Base-by-base conservation (phyloP, 2,329 filamentous ascomycete genomes). In the Rhytidhysteron rufulum region DNA sequence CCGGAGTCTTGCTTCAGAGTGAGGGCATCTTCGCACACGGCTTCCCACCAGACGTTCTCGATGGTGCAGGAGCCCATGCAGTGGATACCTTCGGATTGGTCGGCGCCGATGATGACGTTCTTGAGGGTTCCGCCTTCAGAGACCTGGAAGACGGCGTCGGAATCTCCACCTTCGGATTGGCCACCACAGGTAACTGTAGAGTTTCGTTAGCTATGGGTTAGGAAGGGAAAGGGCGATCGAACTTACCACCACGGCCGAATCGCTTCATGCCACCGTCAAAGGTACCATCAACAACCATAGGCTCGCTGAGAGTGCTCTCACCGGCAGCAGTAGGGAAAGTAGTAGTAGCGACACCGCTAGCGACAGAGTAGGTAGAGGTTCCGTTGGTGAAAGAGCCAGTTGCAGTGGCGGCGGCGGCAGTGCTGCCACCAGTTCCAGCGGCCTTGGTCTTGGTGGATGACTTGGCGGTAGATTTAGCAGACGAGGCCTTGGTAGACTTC, bases 41-140 rank as follows among this genome's bases (percentile, higher is more conserved):
- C 54, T 25, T 45, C 43, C 51, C 59, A 70, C 64, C 66, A 70
- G 34, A 70, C 67, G 47, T 69, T 70, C 38, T 65, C 63, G 24
- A 74, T 59, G 20, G 68, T 72, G 60, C 73, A 75, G 22, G 63
- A 59, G 29, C 70, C 73, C 47, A 66, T 54, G 59, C 73, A 75
- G 60, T 76, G 72, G 30, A 76, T 67, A 42, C 68, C 74, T 57
- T 75, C 74, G 19, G 69, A 66, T 53, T 76, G 69, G 45, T 70
- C 67, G 36, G 66, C 64, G 17, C 75, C 74, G 42, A 79, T 78
- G 60, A 79, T 78, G 58, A 70, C 74, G 54, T 78, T 78, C 53
- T 68, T 70, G 31, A 79, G 62, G 17, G 71, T 73, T 21, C 68
- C 75, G 21, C 75, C 75, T 37, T 69, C 62, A 54, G 71, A 64